Evolutionary conservation across 2,329 filamentous ascomycete species (phyloP).

Genomic region (Cordyceps fumosorosea): DNA sequence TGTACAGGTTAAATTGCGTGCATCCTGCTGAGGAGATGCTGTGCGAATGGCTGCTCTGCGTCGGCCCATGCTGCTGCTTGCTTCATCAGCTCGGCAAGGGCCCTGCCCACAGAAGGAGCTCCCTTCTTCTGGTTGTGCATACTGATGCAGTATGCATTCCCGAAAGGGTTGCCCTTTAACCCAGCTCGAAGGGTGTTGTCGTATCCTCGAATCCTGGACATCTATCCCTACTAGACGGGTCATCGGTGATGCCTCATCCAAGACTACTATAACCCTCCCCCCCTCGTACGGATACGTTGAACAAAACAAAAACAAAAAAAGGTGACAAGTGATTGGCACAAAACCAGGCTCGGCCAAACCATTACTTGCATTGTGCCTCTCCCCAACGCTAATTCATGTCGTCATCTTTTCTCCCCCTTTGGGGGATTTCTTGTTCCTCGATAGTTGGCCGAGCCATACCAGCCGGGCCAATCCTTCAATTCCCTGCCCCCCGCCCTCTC

Average conservation of each 20-base stretch:
- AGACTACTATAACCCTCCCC: not conserved
- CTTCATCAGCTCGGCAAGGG: not conserved
- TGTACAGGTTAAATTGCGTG: not conserved
- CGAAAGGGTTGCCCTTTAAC: not conserved
- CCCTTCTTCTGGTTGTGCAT: not conserved
- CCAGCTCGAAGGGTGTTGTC: not conserved
- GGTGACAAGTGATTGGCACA: not conserved
- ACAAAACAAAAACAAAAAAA: not conserved
- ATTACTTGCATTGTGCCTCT: not conserved
- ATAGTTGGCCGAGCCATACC: not conserved
- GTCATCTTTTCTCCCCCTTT: not conserved
- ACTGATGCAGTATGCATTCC: not conserved
- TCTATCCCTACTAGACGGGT: not conserved
- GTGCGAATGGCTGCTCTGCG: not conserved
- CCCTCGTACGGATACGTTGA: not conserved
- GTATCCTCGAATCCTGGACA: not conserved
- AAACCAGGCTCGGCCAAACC: not conserved
- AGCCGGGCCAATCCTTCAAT: not conserved
- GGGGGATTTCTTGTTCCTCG: not conserved
- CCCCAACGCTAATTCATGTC: not conserved
- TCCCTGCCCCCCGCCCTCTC: not conserved
- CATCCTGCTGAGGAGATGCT: not conserved
- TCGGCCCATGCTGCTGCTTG: not conserved
- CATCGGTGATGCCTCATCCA: not conserved
- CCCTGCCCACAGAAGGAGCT: not conserved